Evolutionary conservation across 208 protist species (phyloP).

Genomic region (Wallacemonas sp.): DNA sequence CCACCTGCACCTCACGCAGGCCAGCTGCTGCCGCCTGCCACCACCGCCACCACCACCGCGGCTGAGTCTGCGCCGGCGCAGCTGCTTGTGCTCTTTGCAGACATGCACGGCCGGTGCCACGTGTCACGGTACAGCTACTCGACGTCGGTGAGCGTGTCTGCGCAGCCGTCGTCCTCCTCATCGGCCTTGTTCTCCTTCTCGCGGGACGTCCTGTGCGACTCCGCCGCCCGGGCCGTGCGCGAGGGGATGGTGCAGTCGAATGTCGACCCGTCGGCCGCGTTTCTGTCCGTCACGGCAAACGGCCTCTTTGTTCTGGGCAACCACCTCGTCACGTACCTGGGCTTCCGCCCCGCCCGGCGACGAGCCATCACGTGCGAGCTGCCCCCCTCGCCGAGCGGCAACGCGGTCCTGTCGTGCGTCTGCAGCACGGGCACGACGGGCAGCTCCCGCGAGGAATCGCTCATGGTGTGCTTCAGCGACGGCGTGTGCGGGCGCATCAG

Average conservation of each 20-base stretch:
- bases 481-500: constrained; percentile 28
- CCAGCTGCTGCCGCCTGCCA: too few relatives aligned
- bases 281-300: constrained; percentile 39
- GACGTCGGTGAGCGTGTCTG: constrained; percentile 4
- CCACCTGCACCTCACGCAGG: too few relatives aligned
- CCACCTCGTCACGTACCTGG: constrained; percentile 59
- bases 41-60: neutral
- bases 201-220: constrained; percentile 8
- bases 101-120: constrained; percentile 61
- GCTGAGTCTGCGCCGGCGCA: neutral
- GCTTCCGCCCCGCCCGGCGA: neutral
- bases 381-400: constrained; percentile 7
- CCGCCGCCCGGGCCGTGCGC: neutral
- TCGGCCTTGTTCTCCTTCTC: constrained; percentile 6
- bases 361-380: constrained; percentile 11
- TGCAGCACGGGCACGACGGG: neutral
- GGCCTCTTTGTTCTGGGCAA: constrained; percentile 71
- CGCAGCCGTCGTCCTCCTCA: neutral
- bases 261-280: constrained; percentile 57
- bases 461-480: constrained; percentile 37
- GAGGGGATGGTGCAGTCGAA: constrained; percentile 46
- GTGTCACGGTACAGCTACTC: constrained; percentile 63
- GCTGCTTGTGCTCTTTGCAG: constrained; percentile 70
- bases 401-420: constrained; percentile 8
- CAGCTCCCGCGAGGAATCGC: neutral